Evolutionary conservation across 2,329 filamentous ascomycete genomes (phyloP).

Genomic region (Stagonosporopsis chrysanthemi): DNA sequence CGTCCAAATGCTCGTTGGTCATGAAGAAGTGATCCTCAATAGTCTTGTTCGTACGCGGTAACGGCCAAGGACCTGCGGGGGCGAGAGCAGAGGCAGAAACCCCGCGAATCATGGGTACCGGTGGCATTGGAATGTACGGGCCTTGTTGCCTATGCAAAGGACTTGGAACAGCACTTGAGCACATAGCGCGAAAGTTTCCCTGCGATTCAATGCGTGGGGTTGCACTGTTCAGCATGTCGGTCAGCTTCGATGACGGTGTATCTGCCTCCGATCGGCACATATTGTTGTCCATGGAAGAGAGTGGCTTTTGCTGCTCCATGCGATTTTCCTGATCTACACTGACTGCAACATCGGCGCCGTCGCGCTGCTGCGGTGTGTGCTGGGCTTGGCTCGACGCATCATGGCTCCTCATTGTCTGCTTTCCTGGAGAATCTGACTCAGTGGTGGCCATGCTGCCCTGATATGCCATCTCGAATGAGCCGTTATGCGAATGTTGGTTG

Average conservation of each 20-base stretch:
- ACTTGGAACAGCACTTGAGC: conserved; percentile 43
- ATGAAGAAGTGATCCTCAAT: conserved; percentile 46
- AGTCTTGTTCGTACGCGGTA: conserved; percentile 19
- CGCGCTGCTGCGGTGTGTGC: conserved; percentile 10
- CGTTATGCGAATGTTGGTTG: conserved; percentile 24
- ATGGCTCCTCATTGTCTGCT: conserved; percentile 11
- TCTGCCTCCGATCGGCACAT: conserved; percentile 24
- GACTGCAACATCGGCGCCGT: conserved; percentile 18
- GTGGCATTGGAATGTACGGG: conserved; percentile 14
- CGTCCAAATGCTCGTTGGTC: conserved; percentile 48
- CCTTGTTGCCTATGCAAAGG: conserved; percentile 33
- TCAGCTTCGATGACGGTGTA: conserved; percentile 38
- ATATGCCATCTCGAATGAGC: conserved; percentile 36
- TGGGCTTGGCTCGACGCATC: conserved; percentile 1
- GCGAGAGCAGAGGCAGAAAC: background rate
- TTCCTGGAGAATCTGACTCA: conserved; percentile 25
- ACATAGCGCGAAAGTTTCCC: conserved; percentile 29
- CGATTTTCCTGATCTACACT: conserved; percentile 33
- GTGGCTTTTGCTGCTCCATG: conserved; percentile 17
- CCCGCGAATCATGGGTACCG: conserved; percentile 9
- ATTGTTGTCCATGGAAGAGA: conserved; percentile 1
- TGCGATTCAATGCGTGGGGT: conserved; percentile 29
- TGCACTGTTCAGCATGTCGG: conserved; percentile 37
- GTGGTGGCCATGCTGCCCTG: conserved; percentile 35
- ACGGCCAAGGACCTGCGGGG: conserved; percentile 3